These are phyloP conservation scores for Penicillium concentricum DNA, from an alignment of 2,329 filamentous ascomycete species.

Conservation along the genomic window DNA sequence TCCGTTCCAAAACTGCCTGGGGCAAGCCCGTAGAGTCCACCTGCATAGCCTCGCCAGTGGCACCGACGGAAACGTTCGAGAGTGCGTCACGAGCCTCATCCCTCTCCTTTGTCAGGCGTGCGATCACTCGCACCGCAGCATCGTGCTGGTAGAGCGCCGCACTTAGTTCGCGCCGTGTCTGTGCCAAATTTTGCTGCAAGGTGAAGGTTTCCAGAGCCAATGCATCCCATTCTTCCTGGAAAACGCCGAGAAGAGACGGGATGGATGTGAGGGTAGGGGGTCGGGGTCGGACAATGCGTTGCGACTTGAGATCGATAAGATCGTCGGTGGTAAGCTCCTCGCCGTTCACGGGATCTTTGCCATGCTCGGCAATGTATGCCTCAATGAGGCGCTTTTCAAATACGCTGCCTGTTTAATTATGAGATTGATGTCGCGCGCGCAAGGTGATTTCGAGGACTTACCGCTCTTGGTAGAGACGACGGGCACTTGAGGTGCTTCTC, in stretches of 20 bases:
- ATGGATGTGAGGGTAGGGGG: constrained; percentile 95
- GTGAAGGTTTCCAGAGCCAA: constrained; percentile 89
- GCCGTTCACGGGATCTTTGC: constrained; percentile 85
- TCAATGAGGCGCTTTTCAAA: constrained; percentile 96
- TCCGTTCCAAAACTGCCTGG: constrained; percentile 66
- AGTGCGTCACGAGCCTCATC: constrained; percentile 90
- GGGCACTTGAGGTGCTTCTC: constrained; percentile 91
- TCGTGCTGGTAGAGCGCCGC: constrained; percentile 96
- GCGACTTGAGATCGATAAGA: constrained; percentile 80
- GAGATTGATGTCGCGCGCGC: constrained; percentile 24
- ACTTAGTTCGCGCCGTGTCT: constrained; percentile 89
- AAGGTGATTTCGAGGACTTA: constrained; percentile 46
- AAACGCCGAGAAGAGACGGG: constrained; percentile 86
- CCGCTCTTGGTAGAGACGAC: constrained; percentile 94
- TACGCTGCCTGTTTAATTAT: constrained; percentile 64
- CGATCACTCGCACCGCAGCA: constrained; percentile 93
- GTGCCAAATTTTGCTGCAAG: constrained; percentile 80
- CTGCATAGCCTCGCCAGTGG: constrained; percentile 81
- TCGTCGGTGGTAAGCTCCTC: constrained; percentile 82
- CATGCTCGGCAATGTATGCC: constrained; percentile 89
- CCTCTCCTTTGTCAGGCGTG: constrained; percentile 81
- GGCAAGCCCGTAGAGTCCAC: constrained; percentile 79
- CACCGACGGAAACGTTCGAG: constrained; percentile 75
- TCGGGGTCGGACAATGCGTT: constrained; percentile 79
- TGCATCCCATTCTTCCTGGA: constrained; percentile 98